Percentiles rank a stretch among this genome's conserved stretches.
Conservation (phyloP, 2,329 filamentous ascomycete genomes). For the Samsoniella hepiali region DNA sequence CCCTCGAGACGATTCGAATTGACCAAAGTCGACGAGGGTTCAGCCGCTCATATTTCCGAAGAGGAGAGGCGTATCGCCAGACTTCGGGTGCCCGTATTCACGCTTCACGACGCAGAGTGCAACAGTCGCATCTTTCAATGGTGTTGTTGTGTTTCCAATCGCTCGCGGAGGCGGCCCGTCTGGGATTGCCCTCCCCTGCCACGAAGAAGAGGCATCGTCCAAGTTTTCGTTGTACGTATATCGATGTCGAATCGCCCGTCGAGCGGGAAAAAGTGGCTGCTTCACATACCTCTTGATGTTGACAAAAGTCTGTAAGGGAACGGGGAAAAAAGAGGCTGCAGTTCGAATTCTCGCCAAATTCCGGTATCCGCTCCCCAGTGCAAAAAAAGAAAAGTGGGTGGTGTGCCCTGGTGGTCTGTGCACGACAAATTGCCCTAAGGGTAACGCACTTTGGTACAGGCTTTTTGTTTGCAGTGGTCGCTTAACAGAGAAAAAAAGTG, state of each 20-base stretch:
- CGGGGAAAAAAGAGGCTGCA: conserved; percentile 12
- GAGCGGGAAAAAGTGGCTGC: conserved; percentile 22
- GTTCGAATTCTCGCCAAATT: conserved; percentile 8
- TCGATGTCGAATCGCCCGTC: conserved; percentile 30
- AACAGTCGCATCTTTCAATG: conserved; percentile 13
- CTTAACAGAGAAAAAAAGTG: conserved; percentile 13
- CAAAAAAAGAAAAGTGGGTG: conserved; percentile 23
- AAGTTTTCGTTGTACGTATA: conserved; percentile 24
- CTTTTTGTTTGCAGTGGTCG: conserved; percentile 1
- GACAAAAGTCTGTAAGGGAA: conserved; percentile 17
- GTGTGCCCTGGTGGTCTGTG: conserved; percentile 43
- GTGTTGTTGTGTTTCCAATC: conserved; percentile 1
- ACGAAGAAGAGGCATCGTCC: conserved; percentile 46
- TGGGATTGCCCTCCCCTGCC: conserved; percentile 62
- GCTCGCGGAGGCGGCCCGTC: conserved; percentile 23
- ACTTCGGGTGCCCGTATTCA: conserved; percentile 21
- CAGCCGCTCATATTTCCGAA: conserved; percentile 63
- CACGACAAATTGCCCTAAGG: conserved; percentile 44
- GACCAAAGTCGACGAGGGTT: conserved; percentile 55
- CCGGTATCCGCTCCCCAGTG: background rate
- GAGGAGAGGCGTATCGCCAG: conserved; percentile 60
- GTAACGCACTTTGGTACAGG: conserved; percentile 17
- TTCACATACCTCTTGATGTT: conserved; percentile 45
- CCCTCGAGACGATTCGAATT: conserved; percentile 46
- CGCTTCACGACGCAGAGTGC: conserved; percentile 3